Conservation (phyloP, 768 basidiomycete species). For the Lactifluus piperatus region DNA sequence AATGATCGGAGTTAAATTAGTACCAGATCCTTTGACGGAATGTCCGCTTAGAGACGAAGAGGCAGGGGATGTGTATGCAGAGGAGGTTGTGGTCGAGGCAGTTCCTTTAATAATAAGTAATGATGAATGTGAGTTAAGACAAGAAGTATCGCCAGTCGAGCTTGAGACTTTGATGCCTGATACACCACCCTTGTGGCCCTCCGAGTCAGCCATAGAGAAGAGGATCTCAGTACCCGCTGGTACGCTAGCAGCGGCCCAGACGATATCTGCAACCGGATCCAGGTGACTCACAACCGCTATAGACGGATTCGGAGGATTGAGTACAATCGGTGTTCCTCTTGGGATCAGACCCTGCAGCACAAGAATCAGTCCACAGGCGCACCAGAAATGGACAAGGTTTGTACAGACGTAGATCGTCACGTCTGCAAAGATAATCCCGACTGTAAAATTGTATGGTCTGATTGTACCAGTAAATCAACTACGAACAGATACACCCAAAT, state of each 20-base stretch:
- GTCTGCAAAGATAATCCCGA: too few species aligned
- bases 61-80: background rate
- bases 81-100: background rate
- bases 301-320: slow-evolving; percentile 35
- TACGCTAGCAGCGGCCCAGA: slow-evolving; percentile 48
- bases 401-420: slow-evolving; percentile 43
- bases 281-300: too few species aligned
- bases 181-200: slow-evolving; percentile 47
- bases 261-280: too few species aligned
- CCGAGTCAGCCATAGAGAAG: slow-evolving; percentile 46
- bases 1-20: background rate
- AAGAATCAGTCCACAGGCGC: slow-evolving; percentile 6
- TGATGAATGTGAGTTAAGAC: slow-evolving; percentile 45
- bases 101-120: slow-evolving; percentile 33
- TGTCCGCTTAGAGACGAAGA: background rate
- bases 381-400: background rate
- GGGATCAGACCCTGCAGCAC: slow-evolving; percentile 50
- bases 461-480: background rate
- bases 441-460: slow-evolving; percentile 21
- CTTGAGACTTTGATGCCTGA: slow-evolving; percentile 44
- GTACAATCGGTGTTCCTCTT: slow-evolving; percentile 41
- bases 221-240: slow-evolving; percentile 49
- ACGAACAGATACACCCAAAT: background rate
- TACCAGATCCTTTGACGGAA: background rate
- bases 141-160: slow-evolving; percentile 39